Percentiles rank a stretch among this genome's conserved stretches.
Conservation (phyloP, 2,329 filamentous ascomycete species). For the Cordyceps cicadae region DNA sequence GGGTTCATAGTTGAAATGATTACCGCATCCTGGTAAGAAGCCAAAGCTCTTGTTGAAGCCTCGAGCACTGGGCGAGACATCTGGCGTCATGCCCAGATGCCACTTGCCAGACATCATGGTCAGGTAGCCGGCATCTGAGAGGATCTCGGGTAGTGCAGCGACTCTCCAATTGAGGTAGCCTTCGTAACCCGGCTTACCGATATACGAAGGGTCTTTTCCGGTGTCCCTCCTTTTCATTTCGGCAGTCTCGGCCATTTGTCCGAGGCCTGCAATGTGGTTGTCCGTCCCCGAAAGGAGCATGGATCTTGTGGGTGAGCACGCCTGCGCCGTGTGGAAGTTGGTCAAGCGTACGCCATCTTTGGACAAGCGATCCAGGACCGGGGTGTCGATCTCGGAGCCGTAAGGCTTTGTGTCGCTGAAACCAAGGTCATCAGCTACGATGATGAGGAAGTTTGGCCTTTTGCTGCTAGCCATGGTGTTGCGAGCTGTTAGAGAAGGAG, state of each 20-base stretch:
- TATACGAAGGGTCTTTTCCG: constrained; percentile 29
- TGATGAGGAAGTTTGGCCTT: neutral
- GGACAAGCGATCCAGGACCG: constrained; percentile 44
- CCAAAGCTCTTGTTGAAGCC: constrained; percentile 54
- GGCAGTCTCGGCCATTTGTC: constrained; percentile 22
- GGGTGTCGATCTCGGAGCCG: constrained; percentile 52
- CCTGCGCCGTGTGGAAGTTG: constrained; percentile 42
- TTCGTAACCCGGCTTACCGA: constrained; percentile 53
- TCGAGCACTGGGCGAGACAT: constrained; percentile 45
- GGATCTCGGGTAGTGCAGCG: constrained; percentile 48
- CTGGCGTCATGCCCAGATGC: constrained; percentile 52
- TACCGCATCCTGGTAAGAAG: constrained; percentile 51
- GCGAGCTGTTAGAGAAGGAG: neutral
- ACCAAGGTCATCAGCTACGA: constrained; percentile 37
- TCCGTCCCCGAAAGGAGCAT: constrained; percentile 52
- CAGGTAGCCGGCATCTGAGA: constrained; percentile 50
- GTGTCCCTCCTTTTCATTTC: constrained; percentile 3
- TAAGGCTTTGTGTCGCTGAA: constrained; percentile 53
- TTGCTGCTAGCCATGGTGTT: neutral
- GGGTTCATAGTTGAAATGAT: constrained; percentile 43
- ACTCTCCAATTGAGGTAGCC: constrained; percentile 55
- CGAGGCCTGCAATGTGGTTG: constrained; percentile 50
- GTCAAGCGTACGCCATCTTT: neutral
- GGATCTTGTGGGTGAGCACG: neutral
- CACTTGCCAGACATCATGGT: constrained; percentile 57